Percentiles rank a stretch among this genome's conserved stretches.
phyloP scores from a whole-genome alignment of 2,329 filamentous ascomycete genomes.

The Exophiala spinifera region DNA sequence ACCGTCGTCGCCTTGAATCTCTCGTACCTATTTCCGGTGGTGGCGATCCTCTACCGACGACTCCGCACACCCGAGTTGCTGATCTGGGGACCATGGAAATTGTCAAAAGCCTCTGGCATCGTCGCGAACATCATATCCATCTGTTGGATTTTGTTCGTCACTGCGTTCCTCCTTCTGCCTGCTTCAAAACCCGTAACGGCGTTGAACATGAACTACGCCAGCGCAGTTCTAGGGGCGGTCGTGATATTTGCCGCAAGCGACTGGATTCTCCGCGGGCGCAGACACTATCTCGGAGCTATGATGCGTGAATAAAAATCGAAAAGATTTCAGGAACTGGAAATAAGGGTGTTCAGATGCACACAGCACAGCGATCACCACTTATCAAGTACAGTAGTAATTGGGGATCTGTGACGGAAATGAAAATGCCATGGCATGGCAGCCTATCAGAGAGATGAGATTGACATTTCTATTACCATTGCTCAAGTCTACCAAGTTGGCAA shows the following conservation, averaged over 20 bases:
- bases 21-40: slow-evolving; percentile 47
- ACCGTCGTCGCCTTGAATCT: slow-evolving; percentile 49
- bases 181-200: slow-evolving; percentile 36
- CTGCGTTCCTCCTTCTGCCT: slow-evolving; percentile 50
- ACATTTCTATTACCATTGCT: too few relatives aligned
- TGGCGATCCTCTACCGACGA: slow-evolving; percentile 45
- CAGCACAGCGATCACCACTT: too few relatives aligned
- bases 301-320: too few relatives aligned
- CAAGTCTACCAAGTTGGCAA: too few relatives aligned
- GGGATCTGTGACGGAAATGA: too few relatives aligned
- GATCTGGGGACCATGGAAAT: slow-evolving; percentile 47
- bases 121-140: slow-evolving; percentile 45
- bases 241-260: slow-evolving; percentile 36
- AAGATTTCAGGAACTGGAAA: too few relatives aligned
- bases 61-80: slow-evolving; percentile 35
- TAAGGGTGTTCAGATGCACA: too few relatives aligned
- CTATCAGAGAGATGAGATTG: too few relatives aligned
- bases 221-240: slow-evolving; percentile 36
- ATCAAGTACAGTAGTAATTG: too few relatives aligned
- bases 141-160: slow-evolving; percentile 48
- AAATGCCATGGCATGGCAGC: too few relatives aligned
- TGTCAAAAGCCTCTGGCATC: slow-evolving; percentile 40
- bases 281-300: slow-evolving; percentile 24
- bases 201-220: slow-evolving; percentile 42
- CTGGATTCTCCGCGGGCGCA: slow-evolving; percentile 36